Evolutionary conservation across 441 rosid genomes (phyloP).

Genomic region (Erysimum pusillum): DNA sequence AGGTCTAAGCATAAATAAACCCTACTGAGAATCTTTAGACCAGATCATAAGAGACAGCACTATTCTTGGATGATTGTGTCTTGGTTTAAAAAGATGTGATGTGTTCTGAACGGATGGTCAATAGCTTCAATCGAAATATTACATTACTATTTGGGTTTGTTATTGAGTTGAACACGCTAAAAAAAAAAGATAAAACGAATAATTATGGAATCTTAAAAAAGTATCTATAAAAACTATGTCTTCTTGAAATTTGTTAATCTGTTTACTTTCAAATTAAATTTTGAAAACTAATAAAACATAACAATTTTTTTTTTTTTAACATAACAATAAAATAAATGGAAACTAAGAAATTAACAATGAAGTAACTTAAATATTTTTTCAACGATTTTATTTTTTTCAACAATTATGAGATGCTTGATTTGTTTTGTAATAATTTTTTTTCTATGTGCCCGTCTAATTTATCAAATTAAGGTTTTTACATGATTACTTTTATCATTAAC

Average conservation of each 20-base stretch:
- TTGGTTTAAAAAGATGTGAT: constrained; percentile 18
- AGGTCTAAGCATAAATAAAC: constrained; percentile 47
- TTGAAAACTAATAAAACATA: background rate
- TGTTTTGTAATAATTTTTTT: background rate
- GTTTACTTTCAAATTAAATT: background rate
- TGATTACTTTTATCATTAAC: too few relatives aligned
- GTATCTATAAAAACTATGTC: background rate
- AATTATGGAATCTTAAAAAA: background rate
- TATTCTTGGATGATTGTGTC: constrained; percentile 22
- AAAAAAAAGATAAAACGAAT: constrained; percentile 9
- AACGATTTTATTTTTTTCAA: background rate
- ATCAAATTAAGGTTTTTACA: background rate
- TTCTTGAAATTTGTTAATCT: background rate
- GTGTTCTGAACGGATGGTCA: constrained; percentile 38
- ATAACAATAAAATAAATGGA: background rate
- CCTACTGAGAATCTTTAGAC: constrained; percentile 35
- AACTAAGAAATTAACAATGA: background rate
- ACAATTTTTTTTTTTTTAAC: too few relatives aligned
- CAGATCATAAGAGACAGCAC: constrained; percentile 32
- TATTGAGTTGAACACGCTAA: constrained; percentile 33
- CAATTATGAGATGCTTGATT: too few relatives aligned
- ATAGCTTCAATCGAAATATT: constrained; percentile 21
- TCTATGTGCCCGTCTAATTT: background rate
- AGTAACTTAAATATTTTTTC: background rate
- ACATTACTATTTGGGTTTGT: constrained; percentile 17